These are phyloP conservation scores for Vaccinium vitisidaea DNA, from an alignment of 148 eudicot species.

Conservation along the genomic window DNA sequence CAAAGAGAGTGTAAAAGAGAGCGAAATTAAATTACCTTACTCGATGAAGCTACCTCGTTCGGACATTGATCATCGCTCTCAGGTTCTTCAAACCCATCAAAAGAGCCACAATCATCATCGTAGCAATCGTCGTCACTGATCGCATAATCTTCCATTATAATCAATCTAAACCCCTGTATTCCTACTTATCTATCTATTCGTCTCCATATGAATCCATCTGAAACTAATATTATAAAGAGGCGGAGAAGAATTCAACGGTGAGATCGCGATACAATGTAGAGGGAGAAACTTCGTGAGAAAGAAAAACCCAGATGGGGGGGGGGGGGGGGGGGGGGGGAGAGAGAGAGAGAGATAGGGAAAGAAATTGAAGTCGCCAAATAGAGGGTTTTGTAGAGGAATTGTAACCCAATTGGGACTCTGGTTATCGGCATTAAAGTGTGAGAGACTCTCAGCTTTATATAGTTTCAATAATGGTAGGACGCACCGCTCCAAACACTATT, in stretches of 20 bases:
- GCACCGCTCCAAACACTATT: too few species aligned
- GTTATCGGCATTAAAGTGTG: not conserved
- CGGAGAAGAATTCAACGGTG: not conserved
- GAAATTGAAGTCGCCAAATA: not conserved
- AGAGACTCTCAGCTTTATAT: not conserved
- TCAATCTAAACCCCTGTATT: not conserved
- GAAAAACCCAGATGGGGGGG: not conserved
- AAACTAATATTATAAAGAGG: not conserved
- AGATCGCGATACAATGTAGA: not conserved
- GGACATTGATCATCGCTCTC: constrained; percentile 17
- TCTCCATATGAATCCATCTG: not conserved
- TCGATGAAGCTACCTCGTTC: constrained; percentile 24
- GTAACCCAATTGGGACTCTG: not conserved
- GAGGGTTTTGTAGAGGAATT: constrained; percentile 4
- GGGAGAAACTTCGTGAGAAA: not conserved
- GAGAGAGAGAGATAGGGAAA: not conserved
- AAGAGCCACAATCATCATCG: constrained; percentile 28
- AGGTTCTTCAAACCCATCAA: constrained; percentile 29
- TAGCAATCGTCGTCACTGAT: constrained; percentile 36
- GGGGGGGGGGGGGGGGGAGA: not conserved
- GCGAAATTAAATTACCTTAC: constrained; percentile 30
- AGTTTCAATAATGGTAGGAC: not conserved
- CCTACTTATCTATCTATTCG: not conserved
- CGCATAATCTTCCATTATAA: constrained; percentile 35
- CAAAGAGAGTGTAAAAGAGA: not conserved